phyloP scores from a whole-genome alignment of 768 basidiomycete genomes.

The Trametes coccinea region DNA sequence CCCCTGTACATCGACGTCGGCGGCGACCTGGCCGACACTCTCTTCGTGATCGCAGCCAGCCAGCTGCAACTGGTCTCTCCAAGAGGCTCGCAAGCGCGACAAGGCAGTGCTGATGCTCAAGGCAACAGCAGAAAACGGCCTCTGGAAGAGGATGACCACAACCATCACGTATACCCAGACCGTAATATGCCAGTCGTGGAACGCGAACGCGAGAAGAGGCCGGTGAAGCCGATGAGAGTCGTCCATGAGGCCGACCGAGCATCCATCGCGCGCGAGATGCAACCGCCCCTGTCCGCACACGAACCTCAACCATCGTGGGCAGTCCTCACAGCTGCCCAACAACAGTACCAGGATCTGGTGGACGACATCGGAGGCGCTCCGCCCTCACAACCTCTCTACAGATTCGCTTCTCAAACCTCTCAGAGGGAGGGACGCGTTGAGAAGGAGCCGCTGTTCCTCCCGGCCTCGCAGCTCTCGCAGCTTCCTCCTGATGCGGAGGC shows the following conservation, averaged over 20 bases:
- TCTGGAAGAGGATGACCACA: slow-evolving; percentile 33
- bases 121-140: slow-evolving; percentile 42
- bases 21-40: slow-evolving; percentile 59
- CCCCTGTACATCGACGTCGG: slow-evolving; percentile 81
- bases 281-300: slow-evolving; percentile 19
- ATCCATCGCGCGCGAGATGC: slow-evolving; percentile 27
- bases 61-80: slow-evolving; percentile 3
- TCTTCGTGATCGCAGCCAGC: slow-evolving; percentile 82
- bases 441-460: slow-evolving; percentile 37
- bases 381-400: slow-evolving; percentile 12
- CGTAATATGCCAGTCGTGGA: background rate
- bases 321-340: slow-evolving; percentile 16
- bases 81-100: slow-evolving; percentile 1
- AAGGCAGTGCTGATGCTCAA: slow-evolving; percentile 29
- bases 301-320: slow-evolving; percentile 19
- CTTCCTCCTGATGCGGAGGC: slow-evolving; percentile 56
- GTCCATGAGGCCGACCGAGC: slow-evolving; percentile 39
- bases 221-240: slow-evolving; percentile 52
- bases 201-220: background rate
- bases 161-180: background rate
- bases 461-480: slow-evolving; percentile 37
- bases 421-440: background rate
- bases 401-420: slow-evolving; percentile 26
- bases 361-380: background rate
- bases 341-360: background rate